A percentile compares a stretch with the other conserved stretches of the same genome.
Evolutionary conservation across 2,329 filamentous ascomycete genomes (phyloP).

Genomic region (Fusarium redolens): DNA sequence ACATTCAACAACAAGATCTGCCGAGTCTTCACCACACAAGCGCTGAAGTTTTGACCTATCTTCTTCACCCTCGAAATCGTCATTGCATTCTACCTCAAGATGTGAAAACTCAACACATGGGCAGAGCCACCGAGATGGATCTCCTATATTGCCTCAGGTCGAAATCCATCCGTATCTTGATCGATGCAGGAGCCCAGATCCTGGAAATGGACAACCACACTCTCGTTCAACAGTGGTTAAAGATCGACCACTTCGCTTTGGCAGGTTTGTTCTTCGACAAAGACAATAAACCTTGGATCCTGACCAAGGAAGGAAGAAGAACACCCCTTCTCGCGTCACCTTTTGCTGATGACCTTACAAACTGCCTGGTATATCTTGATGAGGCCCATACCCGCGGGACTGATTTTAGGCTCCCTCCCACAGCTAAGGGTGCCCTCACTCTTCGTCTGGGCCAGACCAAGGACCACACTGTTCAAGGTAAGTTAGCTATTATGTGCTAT

Average conservation of each 20-base stretch:
- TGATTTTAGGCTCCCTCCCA: slow-evolving; percentile 64
- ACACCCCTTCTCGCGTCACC: slow-evolving; percentile 37
- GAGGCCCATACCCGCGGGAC: slow-evolving; percentile 60
- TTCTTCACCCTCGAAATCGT: slow-evolving; percentile 65
- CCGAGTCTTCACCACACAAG: slow-evolving; percentile 68
- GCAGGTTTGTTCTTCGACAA: slow-evolving; percentile 65
- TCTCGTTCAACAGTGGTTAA: slow-evolving; percentile 64
- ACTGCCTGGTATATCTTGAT: slow-evolving; percentile 65
- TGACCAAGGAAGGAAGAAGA: slow-evolving; percentile 24
- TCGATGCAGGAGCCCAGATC: slow-evolving; percentile 74
- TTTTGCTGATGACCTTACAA: slow-evolving; percentile 33
- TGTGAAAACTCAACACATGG: slow-evolving; percentile 54
- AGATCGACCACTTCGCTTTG: slow-evolving; percentile 54
- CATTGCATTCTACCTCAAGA: slow-evolving; percentile 53
- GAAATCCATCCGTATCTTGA: slow-evolving; percentile 62
- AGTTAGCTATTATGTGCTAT: slow-evolving; percentile 36
- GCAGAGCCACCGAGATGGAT: slow-evolving; percentile 47
- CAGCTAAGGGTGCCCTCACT: slow-evolving; percentile 64
- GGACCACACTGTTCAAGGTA: slow-evolving; percentile 63
- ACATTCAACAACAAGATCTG: slow-evolving; percentile 71
- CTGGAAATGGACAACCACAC: slow-evolving; percentile 68
- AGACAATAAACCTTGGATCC: slow-evolving; percentile 36
- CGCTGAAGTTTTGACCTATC: slow-evolving; percentile 70
- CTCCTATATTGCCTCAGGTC: slow-evolving; percentile 47
- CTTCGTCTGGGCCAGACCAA: slow-evolving; percentile 68